These are phyloP conservation scores for Fusarium penzigii DNA, from an alignment of 2,329 filamentous ascomycete species.

Conservation along the genomic window DNA sequence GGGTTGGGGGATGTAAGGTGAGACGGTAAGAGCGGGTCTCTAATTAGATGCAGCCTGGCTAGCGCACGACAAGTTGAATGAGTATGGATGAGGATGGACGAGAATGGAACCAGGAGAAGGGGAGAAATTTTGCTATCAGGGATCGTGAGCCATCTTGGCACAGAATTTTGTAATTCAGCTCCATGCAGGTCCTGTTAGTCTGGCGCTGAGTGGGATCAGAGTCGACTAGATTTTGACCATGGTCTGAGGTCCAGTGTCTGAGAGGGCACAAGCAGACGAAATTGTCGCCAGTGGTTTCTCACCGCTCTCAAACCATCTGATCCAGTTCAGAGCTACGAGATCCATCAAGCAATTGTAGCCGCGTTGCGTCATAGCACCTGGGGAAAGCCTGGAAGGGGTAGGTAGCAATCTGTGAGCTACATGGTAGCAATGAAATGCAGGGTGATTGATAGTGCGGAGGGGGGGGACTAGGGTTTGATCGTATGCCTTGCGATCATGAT, in stretches of 20 bases:
- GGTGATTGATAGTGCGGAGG: constrained; percentile 18
- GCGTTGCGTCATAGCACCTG: constrained; percentile 31
- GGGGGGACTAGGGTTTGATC: not conserved
- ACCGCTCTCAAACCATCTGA: constrained; percentile 10
- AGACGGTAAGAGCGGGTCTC: constrained; percentile 18
- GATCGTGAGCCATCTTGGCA: constrained; percentile 15
- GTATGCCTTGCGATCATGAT: no score
- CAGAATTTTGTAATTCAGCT: not conserved
- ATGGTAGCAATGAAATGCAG: constrained; percentile 18
- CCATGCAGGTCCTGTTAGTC: constrained; percentile 11
- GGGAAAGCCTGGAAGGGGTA: constrained; percentile 11
- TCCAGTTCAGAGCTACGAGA: constrained; percentile 20
- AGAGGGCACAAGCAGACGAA: not conserved
- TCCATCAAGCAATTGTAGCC: constrained; percentile 10
- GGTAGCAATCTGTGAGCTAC: no score
- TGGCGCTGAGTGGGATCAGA: constrained; percentile 20
- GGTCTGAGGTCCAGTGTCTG: constrained; percentile 2
- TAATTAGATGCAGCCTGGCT: constrained; percentile 26
- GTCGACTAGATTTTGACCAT: constrained; percentile 14
- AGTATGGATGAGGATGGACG: not conserved
- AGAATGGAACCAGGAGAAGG: constrained; percentile 7
- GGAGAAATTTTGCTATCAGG: constrained; percentile 4
- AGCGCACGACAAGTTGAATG: constrained; percentile 10
- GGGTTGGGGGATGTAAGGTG: no score
- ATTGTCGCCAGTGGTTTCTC: constrained; percentile 3